These are phyloP conservation scores for Globisporangium viniferum DNA, from an alignment of 352 stramenopile species.

Conservation along the genomic window DNA sequence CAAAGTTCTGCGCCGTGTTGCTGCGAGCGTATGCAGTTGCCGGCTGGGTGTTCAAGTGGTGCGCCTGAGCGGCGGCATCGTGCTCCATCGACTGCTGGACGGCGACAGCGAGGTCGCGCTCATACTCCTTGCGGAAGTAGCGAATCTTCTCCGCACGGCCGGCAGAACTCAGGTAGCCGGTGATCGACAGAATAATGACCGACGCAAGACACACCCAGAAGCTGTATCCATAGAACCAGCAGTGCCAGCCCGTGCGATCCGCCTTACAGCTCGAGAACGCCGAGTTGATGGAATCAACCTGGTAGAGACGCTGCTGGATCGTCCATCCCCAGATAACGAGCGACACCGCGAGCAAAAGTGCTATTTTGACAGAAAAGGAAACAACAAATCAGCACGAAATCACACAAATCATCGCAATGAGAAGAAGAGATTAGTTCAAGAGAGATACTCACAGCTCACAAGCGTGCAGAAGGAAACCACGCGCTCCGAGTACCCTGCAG, in stretches of 20 bases:
- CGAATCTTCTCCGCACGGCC: constrained; percentile 81
- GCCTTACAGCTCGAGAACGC: constrained; percentile 75
- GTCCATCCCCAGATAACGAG: constrained; percentile 78
- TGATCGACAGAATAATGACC: constrained; percentile 75
- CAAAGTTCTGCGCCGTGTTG: constrained; percentile 34
- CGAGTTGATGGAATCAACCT: constrained; percentile 76
- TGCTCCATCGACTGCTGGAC: constrained; percentile 74
- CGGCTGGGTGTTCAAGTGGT: constrained; percentile 15
- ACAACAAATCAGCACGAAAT: constrained; percentile 11
- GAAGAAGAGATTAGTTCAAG: constrained; percentile 1
- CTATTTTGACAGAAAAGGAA: constrained; percentile 20
- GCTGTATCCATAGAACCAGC: constrained; percentile 87
- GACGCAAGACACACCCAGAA: constrained; percentile 84
- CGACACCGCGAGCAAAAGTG: constrained; percentile 62
- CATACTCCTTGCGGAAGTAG: constrained; percentile 83
- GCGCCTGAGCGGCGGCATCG: constrained; percentile 30
- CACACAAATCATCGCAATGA: constrained; percentile 12
- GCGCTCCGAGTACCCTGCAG: constrained; percentile 65
- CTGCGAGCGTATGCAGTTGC: constrained; percentile 34
- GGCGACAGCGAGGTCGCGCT: constrained; percentile 67
- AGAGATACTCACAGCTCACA: constrained; percentile 58
- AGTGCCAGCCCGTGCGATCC: constrained; percentile 63
- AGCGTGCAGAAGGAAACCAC: constrained; percentile 84
- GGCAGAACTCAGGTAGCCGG: constrained; percentile 75
- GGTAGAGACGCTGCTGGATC: constrained; percentile 74